Conservation (phyloP, 2,329 filamentous ascomycete genomes). For the Trichoderma sp. region DNA sequence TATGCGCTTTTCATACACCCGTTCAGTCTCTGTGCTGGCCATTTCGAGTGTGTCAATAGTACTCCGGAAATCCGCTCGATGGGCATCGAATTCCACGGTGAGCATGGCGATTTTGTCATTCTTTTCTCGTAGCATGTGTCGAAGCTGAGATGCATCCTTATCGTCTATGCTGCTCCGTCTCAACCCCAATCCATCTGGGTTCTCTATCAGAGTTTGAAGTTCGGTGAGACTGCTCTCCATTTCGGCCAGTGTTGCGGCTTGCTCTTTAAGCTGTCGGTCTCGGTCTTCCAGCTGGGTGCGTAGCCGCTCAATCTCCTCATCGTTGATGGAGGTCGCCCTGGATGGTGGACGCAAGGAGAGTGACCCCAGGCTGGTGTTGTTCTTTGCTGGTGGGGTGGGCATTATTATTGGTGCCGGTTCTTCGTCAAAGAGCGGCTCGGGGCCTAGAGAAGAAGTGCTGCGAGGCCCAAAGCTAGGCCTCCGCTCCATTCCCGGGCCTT, state of each 20-base stretch:
- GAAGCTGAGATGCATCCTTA: conserved; percentile 71
- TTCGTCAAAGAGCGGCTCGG: conserved; percentile 52
- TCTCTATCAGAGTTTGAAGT: conserved; percentile 65
- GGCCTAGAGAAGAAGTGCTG: conserved; percentile 58
- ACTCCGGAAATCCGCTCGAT: conserved; percentile 91
- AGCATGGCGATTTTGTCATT: conserved; percentile 94
- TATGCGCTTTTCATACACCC: conserved; percentile 92
- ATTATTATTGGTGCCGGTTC: conserved; percentile 48
- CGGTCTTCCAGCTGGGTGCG: conserved; percentile 74
- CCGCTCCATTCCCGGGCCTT: conserved; percentile 44
- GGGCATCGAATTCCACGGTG: conserved; percentile 89
- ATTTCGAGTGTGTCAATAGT: conserved; percentile 96
- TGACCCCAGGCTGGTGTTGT: conserved; percentile 53
- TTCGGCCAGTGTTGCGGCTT: conserved; percentile 75
- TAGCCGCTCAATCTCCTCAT: conserved; percentile 71
- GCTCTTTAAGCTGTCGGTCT: conserved; percentile 84
- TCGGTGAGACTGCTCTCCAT: conserved; percentile 90
- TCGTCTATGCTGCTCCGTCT: conserved; percentile 56
- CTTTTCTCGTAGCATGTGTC: conserved; percentile 84
- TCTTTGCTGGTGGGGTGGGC: conserved; percentile 49
- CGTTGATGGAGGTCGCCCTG: conserved; percentile 52
- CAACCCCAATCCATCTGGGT: conserved; percentile 42
- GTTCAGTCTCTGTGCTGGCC: conserved; percentile 90
- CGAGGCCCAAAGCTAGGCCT: conserved; percentile 52
- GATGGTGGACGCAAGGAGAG: conserved; percentile 54